phyloP scores from a whole-genome alignment of 345 rosid genomes.

The Lepidium africanum region DNA sequence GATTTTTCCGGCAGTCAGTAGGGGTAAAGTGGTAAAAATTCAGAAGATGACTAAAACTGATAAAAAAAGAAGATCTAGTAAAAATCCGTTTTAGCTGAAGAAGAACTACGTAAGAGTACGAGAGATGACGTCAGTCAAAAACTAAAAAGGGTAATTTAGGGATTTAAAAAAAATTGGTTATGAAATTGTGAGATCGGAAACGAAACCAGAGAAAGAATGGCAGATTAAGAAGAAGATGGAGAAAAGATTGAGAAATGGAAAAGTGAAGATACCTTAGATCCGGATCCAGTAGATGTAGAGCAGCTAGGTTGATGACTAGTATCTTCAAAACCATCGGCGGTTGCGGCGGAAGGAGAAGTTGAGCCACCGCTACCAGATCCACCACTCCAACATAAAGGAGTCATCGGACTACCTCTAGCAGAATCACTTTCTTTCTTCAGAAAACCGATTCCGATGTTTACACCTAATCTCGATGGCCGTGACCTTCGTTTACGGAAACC shows the following conservation, averaged over 20 bases:
- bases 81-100: neutral
- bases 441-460: neutral
- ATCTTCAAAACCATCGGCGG: conserved; percentile 56
- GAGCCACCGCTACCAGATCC: conserved; percentile 33
- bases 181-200: neutral
- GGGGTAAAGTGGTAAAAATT: neutral
- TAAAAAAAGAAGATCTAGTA: neutral
- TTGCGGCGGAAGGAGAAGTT: conserved; percentile 45
- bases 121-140: neutral
- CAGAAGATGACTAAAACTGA: neutral
- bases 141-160: neutral
- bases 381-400: conserved; percentile 64
- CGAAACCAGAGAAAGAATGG: neutral
- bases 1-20: neutral
- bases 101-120: neutral
- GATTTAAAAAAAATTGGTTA: neutral
- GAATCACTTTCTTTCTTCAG: conserved; percentile 37
- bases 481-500: conserved; percentile 52
- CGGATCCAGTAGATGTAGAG: conserved; percentile 41
- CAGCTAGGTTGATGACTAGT: conserved; percentile 38
- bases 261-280: conserved; percentile 55
- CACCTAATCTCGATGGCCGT: conserved; percentile 31
- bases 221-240: neutral
- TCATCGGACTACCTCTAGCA: conserved; percentile 50
- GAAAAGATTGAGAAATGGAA: neutral